phyloP scores from a whole-genome alignment of 73 alveolate species.

The Symbiodinium natans region DNA sequence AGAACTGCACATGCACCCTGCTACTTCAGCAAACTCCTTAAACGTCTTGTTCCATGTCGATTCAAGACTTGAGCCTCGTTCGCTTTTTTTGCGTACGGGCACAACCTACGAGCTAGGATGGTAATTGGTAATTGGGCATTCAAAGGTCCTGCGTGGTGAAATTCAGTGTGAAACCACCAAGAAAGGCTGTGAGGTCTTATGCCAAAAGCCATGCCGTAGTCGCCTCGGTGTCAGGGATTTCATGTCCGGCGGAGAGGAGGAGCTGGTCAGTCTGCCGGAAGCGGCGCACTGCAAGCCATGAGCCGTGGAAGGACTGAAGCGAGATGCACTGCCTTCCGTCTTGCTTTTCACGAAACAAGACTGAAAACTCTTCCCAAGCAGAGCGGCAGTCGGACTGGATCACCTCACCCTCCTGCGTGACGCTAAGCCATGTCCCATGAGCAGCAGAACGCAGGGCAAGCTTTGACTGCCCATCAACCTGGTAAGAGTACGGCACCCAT shows the following conservation, averaged over 20 bases:
- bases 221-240: constrained; percentile 62
- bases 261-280: constrained; percentile 41
- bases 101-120: background rate
- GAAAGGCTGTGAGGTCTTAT: background rate
- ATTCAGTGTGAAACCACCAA: background rate
- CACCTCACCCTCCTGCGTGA: constrained; percentile 81
- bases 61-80: background rate
- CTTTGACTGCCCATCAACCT: constrained; percentile 54
- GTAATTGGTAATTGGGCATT: background rate
- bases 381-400: constrained; percentile 46
- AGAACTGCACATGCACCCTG: too few relatives aligned
- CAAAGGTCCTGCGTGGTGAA: constrained; percentile 21
- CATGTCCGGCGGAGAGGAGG: constrained; percentile 7
- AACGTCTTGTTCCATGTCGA: too few relatives aligned
- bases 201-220: background rate
- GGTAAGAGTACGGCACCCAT: constrained; percentile 9
- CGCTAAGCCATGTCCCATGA: constrained; percentile 78
- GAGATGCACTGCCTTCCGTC: constrained; percentile 76
- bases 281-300: constrained; percentile 68
- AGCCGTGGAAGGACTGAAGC: constrained; percentile 86
- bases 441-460: constrained; percentile 74
- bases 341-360: constrained; percentile 1
- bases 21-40: too few relatives aligned
- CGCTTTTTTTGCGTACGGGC: background rate
- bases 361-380: constrained; percentile 94